Base-by-base conservation (phyloP, 192 early-diverging fungal species). In the Dispira simplex region DNA sequence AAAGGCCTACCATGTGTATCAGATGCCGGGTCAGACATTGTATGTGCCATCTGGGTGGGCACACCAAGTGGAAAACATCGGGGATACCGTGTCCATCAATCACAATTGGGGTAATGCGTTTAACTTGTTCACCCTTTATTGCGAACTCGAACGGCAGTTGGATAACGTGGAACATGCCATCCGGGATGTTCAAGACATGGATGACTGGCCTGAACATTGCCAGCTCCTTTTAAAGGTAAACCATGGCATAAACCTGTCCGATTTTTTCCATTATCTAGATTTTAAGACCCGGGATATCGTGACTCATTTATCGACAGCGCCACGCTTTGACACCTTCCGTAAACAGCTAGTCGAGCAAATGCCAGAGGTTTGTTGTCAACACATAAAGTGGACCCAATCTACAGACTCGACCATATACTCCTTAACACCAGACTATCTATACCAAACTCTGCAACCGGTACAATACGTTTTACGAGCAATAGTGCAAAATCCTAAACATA, bases 11-110 rank as follows among this genome's bases (percentile, higher is more conserved):
- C 74, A 79, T 10, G 47, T 85, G 11, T 76, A 76, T 64, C 87
- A 89, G 56, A 21, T 70, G 3, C 72, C 77, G 16, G 87, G 87
- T 23, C 77, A 86, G 58, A 84, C 83, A 0, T 58, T 89, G 10
- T 89, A 86, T 74, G 85, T 89, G 4, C 87, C 87, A 9, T 79
- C 80, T 4, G 80, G 81, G 13, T 89, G 87, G 87, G 85, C 76
- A 70, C 87, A 89, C 75, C 83, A 85, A 64, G 85, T 86, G 12
- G 71, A 74, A 51, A 89, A 89, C 44, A 71, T 83, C 49, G 83
- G 82, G 45, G 76, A 81, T 44, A 84, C 84, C 0, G 84, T 89
- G 44, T 86, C 84, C 8, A 89, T 89, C 66, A 89, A 89, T 64
- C 84, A 84, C 69, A 89, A 89, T 63, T 89, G 87, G 87, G 66